These are phyloP conservation scores for Phlebiopsis gigantea DNA, from an alignment of 768 basidiomycete genomes.

Conservation along the genomic window DNA sequence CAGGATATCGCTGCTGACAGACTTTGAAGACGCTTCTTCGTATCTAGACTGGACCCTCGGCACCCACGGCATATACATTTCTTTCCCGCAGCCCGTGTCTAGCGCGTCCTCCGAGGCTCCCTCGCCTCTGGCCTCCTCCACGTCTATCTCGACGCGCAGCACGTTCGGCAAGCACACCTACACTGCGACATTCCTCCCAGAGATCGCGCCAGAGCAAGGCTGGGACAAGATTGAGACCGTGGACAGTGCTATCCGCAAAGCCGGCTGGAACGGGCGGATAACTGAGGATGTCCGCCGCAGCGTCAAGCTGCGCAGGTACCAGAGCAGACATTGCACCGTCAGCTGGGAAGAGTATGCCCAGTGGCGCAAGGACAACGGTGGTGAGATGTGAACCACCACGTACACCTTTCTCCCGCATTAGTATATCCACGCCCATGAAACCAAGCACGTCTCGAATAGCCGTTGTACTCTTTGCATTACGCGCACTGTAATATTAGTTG, in stretches of 20 bases:
- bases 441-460: neutral
- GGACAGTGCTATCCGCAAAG: slow-evolving; percentile 89
- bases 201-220: slow-evolving; percentile 88
- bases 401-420: neutral
- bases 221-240: slow-evolving; percentile 91
- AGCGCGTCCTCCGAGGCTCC: slow-evolving; percentile 54
- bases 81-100: slow-evolving; percentile 72
- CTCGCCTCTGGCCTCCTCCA: slow-evolving; percentile 65
- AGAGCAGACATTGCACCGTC: slow-evolving; percentile 64
- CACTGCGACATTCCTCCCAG: slow-evolving; percentile 88
- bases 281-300: slow-evolving; percentile 77
- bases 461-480: slow-evolving; percentile 7
- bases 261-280: slow-evolving; percentile 81
- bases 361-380: slow-evolving; percentile 60
- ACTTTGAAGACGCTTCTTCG: slow-evolving; percentile 79
- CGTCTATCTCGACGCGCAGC: slow-evolving; percentile 48
- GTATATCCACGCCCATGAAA: neutral
- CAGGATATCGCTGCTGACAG: slow-evolving; percentile 89
- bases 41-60: slow-evolving; percentile 95
- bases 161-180: slow-evolving; percentile 49
- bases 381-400: slow-evolving; percentile 23
- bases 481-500: slow-evolving; percentile 2
- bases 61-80: slow-evolving; percentile 86
- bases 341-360: slow-evolving; percentile 72
- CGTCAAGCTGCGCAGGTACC: slow-evolving; percentile 75